Conservation (phyloP, 176 grass and related monocot species). For the Thalia dealbata region DNA sequence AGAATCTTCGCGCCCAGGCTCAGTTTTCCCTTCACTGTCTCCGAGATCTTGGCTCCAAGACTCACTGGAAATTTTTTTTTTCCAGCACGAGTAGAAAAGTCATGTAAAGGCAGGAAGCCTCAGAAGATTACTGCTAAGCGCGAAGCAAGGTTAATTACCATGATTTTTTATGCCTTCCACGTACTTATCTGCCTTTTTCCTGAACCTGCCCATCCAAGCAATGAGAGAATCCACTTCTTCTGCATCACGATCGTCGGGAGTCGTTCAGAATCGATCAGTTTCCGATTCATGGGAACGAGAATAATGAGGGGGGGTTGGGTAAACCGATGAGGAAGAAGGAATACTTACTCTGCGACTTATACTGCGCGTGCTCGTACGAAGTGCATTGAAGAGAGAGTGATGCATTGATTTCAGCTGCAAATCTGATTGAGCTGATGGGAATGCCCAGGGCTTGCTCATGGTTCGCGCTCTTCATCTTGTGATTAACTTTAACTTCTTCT, state of each 20-base stretch:
- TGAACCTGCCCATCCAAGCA: slow-evolving; percentile 28
- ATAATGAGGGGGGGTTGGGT: too few species aligned
- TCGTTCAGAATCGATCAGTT: slow-evolving; percentile 11
- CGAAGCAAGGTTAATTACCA: slow-evolving; percentile 45
- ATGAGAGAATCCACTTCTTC: slow-evolving; percentile 11
- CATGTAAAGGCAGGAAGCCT: neutral
- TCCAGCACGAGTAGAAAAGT: too few species aligned
- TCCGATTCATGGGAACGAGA: neutral
- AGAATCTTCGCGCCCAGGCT: slow-evolving; percentile 18
- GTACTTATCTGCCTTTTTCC: slow-evolving; percentile 37
- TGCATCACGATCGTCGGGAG: neutral
- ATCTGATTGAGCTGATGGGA: slow-evolving; percentile 47
- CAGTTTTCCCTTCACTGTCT: slow-evolving; percentile 17
- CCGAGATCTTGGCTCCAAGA: slow-evolving; percentile 12
- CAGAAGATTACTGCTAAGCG: too few species aligned
- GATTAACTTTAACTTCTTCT: neutral
- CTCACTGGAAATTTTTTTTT: slow-evolving; percentile 13
- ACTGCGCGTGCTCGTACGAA: slow-evolving; percentile 16
- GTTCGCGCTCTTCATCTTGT: slow-evolving; percentile 25
- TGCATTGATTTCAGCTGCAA: slow-evolving; percentile 55
- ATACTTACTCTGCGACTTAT: slow-evolving; percentile 34
- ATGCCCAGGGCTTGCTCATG: slow-evolving; percentile 57
- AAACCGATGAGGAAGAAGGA: neutral
- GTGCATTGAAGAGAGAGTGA: neutral
- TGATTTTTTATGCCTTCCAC: slow-evolving; percentile 67